Evolutionary conservation across 2,329 filamentous ascomycete genomes (phyloP).

Genomic region (Bipolaris sorokiniana): DNA sequence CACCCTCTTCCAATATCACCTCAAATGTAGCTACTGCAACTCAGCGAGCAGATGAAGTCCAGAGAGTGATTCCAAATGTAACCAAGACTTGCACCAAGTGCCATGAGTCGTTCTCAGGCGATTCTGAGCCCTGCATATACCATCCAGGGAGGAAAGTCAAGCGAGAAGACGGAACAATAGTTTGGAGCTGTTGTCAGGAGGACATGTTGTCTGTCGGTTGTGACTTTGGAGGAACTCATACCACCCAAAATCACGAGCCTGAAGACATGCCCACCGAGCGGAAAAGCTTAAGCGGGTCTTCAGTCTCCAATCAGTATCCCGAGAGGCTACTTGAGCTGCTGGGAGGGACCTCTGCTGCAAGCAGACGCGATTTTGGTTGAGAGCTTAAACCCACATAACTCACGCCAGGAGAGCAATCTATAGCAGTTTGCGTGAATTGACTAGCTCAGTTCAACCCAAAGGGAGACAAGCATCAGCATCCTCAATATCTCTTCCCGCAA

Average conservation of each 20-base stretch:
- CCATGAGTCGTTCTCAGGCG: constrained; percentile 14
- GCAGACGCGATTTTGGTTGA: too few relatives aligned
- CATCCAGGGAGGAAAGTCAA: constrained; percentile 20
- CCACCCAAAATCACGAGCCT: background rate
- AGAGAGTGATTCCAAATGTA: background rate
- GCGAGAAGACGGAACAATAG: background rate
- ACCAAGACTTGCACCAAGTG: constrained; percentile 23
- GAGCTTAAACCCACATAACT: too few relatives aligned
- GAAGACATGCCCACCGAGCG: background rate
- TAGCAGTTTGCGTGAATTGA: too few relatives aligned
- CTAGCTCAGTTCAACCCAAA: too few relatives aligned
- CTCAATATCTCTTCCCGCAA: too few relatives aligned
- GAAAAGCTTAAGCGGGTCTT: too few relatives aligned
- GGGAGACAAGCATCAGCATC: too few relatives aligned
- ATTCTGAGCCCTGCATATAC: constrained; percentile 20
- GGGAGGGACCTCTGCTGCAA: too few relatives aligned
- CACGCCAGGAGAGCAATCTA: too few relatives aligned
- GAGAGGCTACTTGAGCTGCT: too few relatives aligned
- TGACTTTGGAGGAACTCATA: constrained; percentile 13
- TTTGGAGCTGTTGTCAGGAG: constrained; percentile 20
- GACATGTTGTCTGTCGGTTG: constrained; percentile 21
- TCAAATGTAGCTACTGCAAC: background rate
- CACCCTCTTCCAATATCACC: background rate
- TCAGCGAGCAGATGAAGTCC: background rate
- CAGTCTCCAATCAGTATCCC: too few relatives aligned